Base-by-base conservation (phyloP, 371 early-diverging fungal species). In the Saksenaea oblongispora region DNA sequence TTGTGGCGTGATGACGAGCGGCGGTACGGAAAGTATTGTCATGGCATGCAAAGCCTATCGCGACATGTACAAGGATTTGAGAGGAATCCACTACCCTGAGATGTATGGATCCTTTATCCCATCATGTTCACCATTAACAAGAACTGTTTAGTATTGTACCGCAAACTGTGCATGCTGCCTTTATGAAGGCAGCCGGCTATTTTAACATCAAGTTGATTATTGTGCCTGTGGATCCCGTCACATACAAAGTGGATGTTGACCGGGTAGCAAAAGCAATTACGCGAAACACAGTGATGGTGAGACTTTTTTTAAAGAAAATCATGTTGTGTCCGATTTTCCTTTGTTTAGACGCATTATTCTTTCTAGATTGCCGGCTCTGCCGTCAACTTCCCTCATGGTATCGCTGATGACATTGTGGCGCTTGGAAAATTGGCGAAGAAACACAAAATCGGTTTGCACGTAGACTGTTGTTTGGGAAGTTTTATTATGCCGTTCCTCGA, bases 381-480 rank as follows among this genome's bases (percentile, higher is more conserved):
- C 11, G 88, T 94, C 60, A 94, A 93, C 69, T 98, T 88, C 82
- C 97, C 98, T 41, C 93, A 97, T 63, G 98, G 98, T 61, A 91
- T 92, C 51, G 88, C 93, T 56, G 98, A 98, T 69, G 94, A 96
- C 75, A 93, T 98, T 60, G 87, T 82, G 34, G 90, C 84, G 0
- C 76, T 98, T 34, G 90, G 91, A 24, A 74, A 81, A 63, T 69
- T 98, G n/a, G 98, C 98, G 2, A 71, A 84, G 59, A 89, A 91
- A 69, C 77, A 91, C 78, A 84, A 89, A 37, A 86, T 97, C 67
- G 94, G 94, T 2, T 75, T 97, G 67, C 98, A 98, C 69, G 92
- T 98, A 13, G 98, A 98, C 75, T 92, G 94, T 74, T 98, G 98
- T 74, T 86, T 98, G 28, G 98, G 98, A n/a, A 91, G 94, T 63